Evolutionary conservation across 345 rosid genomes (phyloP).

Genomic region (Citropsis articulata): DNA sequence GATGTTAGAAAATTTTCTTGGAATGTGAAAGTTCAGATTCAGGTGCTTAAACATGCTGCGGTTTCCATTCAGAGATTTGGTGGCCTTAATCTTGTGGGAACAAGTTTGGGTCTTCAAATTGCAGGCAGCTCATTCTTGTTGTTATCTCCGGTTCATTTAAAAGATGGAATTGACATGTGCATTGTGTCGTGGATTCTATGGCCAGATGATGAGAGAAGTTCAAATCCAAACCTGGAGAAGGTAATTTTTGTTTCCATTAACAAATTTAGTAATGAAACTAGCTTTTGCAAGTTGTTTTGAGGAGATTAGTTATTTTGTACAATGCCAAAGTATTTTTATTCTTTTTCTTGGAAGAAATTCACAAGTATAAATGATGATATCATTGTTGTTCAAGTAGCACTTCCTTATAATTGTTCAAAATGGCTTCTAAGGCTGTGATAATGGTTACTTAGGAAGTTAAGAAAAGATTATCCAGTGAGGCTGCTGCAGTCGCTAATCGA

Average conservation of each 20-base stretch:
- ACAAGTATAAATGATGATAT: background rate
- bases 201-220: constrained; percentile 96
- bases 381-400: background rate
- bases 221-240: constrained; percentile 85
- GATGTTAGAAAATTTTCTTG: constrained; percentile 72
- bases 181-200: constrained; percentile 90
- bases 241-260: constrained; percentile 34
- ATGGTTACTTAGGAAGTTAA: constrained; percentile 66
- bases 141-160: constrained; percentile 50
- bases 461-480: constrained; percentile 80
- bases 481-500: constrained; percentile 79
- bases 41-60: constrained; percentile 67
- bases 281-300: constrained; percentile 6
- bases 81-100: constrained; percentile 36
- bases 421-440: constrained; percentile 25
- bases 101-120: constrained; percentile 43
- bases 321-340: background rate
- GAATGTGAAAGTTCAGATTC: constrained; percentile 88
- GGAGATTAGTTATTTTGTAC: background rate
- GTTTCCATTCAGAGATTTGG: constrained; percentile 67
- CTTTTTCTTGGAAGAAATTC: background rate
- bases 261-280: background rate
- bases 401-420: constrained; percentile 10
- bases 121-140: constrained; percentile 49
- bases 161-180: constrained; percentile 64